Base-by-base conservation (phyloP, 1,139 yeast genomes). In the Lodderomyces beijingensis region DNA sequence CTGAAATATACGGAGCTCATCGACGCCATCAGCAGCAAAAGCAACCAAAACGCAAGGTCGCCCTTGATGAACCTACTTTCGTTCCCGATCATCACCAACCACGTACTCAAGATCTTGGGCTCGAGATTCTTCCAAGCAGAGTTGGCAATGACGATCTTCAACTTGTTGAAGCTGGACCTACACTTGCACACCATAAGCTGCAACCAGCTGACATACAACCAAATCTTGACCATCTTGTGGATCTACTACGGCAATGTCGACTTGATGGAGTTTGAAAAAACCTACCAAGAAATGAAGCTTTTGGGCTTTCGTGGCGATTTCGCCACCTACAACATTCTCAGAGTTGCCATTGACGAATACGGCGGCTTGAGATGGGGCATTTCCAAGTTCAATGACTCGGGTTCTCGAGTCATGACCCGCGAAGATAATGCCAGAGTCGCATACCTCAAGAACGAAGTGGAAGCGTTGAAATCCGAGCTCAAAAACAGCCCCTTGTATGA, bases 191-290 rank as follows among this genome's bases (percentile, higher is more conserved):
- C 67, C 3, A 46, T 61, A 5, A 50, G 59, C 10, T 64, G 70
- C 43, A 65, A 65, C 43, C 73, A 68, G 44, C 59, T 55, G 20
- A 65, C 74, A 1, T 67, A 61, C 40, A 68, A 68, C 42, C 65
- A 65, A 40, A 50, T 66, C 5, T 45, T 68, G 27, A 52, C 59
- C 35, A 48, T 56, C n/a, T 46, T 51, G 25, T 66, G 73, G 71
- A 47, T 66, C 1, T 66, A 49, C 42, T 47, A 50, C 30, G 73
- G 73, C 5, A 64, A 62, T 40, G 45, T 62, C 14, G 58, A 56
- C 33, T 47, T 68, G 23, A 56, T 57, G 39, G 58, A 55, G 12
- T 50, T 68, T 23, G 73, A 66, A 42, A 55, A 53, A 40, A 43
- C 54, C 0, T 49, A 47, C 23, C 49, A 51, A 26, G 73, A 67